Evolutionary conservation across 2,329 filamentous ascomycete genomes (phyloP).

Genomic region (Hypoxylon sp.): DNA sequence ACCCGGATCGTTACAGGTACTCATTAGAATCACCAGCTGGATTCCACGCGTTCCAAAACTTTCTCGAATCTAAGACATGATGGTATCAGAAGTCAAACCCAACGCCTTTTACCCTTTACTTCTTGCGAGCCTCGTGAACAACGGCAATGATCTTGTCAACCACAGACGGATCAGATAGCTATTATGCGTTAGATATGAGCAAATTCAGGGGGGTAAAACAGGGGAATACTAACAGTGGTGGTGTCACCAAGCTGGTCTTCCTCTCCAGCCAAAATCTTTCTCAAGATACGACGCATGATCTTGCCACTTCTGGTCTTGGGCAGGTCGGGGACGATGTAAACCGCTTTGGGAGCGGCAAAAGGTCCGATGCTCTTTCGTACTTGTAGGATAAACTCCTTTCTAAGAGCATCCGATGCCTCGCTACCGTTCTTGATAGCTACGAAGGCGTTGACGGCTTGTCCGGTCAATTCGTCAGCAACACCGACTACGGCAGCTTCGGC

Average conservation of each 20-base stretch:
- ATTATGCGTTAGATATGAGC: constrained; percentile 30
- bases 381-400: constrained; percentile 94
- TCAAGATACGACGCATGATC: constrained; percentile 97
- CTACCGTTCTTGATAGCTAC: constrained; percentile 90
- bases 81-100: constrained; percentile 40
- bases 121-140: constrained; percentile 76
- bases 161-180: constrained; percentile 91
- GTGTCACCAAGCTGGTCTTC: constrained; percentile 97
- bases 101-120: constrained; percentile 57
- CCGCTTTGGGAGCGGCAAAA: constrained; percentile 94
- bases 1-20: constrained; percentile 1
- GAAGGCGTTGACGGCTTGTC: constrained; percentile 97
- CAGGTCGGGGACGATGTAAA: constrained; percentile 91
- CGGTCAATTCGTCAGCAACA: constrained; percentile 92
- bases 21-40: constrained; percentile 4
- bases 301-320: constrained; percentile 98
- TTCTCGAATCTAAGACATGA: constrained; percentile 30
- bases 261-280: constrained; percentile 97
- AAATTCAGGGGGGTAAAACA: constrained; percentile 8
- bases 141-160: constrained; percentile 90
- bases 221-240: constrained; percentile 78
- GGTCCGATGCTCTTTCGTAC: constrained; percentile 98
- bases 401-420: constrained; percentile 82
- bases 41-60: constrained; percentile 25
- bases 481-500: constrained; percentile 97